Percentiles rank a stretch among this genome's conserved stretches.
These are phyloP conservation scores for Rutidosis leptorrhynchoides DNA, from an alignment of 129 eudicot genomes.

Conservation along the genomic window DNA sequence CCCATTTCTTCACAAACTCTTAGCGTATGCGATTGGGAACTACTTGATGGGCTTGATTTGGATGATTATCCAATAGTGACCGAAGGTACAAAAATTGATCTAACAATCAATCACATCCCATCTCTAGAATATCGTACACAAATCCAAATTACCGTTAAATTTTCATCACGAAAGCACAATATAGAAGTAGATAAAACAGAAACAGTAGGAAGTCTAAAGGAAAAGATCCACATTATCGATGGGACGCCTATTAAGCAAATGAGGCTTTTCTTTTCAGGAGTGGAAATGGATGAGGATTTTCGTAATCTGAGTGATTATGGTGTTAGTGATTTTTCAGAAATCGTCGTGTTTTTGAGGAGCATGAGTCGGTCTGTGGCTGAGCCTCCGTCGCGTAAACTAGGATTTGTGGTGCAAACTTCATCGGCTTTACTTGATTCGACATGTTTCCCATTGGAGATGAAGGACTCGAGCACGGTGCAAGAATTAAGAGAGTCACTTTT, in stretches of 20 bases:
- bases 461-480: constrained; percentile 51
- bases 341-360: constrained; percentile 50
- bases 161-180: constrained; percentile 52
- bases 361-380: constrained; percentile 46
- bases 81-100: constrained; percentile 67
- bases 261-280: constrained; percentile 48
- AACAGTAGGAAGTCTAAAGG: constrained; percentile 80
- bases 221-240: constrained; percentile 76
- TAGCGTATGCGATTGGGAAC: constrained; percentile 58
- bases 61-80: constrained; percentile 72
- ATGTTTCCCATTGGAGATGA: constrained; percentile 67
- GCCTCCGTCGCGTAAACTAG: constrained; percentile 55
- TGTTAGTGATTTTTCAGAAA: constrained; percentile 49
- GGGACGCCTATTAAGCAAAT: constrained; percentile 81
- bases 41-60: constrained; percentile 79
- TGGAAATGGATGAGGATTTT: constrained; percentile 70
- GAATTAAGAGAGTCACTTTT: constrained; percentile 52
- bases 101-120: constrained; percentile 33
- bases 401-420: constrained; percentile 72
- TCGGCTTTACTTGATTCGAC: constrained; percentile 56
- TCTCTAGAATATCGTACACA: constrained; percentile 26
- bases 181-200: constrained; percentile 63
- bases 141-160: constrained; percentile 48
- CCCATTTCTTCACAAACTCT: constrained; percentile 62
- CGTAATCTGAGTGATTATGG: constrained; percentile 68